A percentile compares a stretch with the other conserved stretches of the same genome.
These are phyloP conservation scores for Sequoiadendron giganteum DNA, from an alignment of 75 land plant species.

Conservation along the genomic window DNA sequence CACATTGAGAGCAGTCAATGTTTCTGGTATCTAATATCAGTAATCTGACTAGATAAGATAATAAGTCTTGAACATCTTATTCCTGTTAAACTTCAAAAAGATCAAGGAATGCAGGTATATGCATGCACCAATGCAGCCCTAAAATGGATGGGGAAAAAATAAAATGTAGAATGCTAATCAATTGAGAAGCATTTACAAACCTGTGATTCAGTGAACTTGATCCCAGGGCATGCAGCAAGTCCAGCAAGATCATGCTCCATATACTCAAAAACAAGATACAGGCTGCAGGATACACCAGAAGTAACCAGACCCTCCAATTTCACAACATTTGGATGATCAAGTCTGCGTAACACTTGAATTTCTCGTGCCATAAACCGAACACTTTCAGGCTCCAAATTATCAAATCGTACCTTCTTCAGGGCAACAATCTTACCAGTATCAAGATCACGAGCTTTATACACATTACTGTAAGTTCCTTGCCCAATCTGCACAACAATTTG, in stretches of 20 bases:
- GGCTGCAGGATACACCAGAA: slow-evolving; percentile 50
- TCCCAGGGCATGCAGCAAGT: slow-evolving; percentile 44
- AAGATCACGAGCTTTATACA: slow-evolving; percentile 60
- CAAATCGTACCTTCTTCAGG: slow-evolving; percentile 61
- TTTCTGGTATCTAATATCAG: slow-evolving; percentile 2
- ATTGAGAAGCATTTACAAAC: slow-evolving; percentile 19
- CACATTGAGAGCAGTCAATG: not conserved
- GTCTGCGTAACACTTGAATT: slow-evolving; percentile 45
- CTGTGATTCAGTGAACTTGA: slow-evolving; percentile 59
- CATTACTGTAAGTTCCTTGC: slow-evolving; percentile 67
- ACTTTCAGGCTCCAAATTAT: slow-evolving; percentile 61
- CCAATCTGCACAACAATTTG: slow-evolving; percentile 43
- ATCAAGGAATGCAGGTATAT: not conserved
- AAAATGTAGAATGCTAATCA: not conserved
- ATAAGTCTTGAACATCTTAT: not conserved
- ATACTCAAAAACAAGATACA: slow-evolving; percentile 60
- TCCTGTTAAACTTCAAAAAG: not conserved
- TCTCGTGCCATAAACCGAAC: slow-evolving; percentile 62
- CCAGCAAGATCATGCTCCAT: slow-evolving; percentile 75
- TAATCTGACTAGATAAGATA: not conserved
- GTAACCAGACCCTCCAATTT: slow-evolving; percentile 56
- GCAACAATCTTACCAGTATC: slow-evolving; percentile 61
- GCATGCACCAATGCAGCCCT: not conserved
- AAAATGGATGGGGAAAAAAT: not conserved
- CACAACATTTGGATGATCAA: slow-evolving; percentile 62